Percentiles rank a stretch among this genome's conserved stretches.
Conservation (phyloP, 805 yeast species). For the Yamadazyma phyllophila region DNA sequence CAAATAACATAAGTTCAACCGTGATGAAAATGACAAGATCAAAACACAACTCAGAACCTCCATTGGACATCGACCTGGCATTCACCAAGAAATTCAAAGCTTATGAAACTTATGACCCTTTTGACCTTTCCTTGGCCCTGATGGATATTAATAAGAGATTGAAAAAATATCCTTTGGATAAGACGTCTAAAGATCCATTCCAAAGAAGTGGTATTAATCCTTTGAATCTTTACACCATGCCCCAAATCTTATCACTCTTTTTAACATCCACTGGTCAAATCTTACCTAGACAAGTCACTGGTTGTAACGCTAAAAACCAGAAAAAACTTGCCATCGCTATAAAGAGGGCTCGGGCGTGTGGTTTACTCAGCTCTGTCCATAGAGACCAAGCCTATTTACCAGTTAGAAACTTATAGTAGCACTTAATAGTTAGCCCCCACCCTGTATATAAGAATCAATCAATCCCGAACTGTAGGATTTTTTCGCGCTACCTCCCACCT, state of each 20-base stretch:
- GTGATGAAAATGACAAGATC: conserved; percentile 37
- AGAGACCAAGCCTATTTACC: conserved; percentile 52
- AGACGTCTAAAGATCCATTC: conserved; percentile 35
- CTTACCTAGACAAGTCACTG: conserved; percentile 67
- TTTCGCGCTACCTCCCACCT: conserved; percentile 1
- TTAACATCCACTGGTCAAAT: conserved; percentile 74
- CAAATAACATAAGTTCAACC: conserved; percentile 24
- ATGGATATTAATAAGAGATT: conserved; percentile 47
- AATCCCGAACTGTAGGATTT: background rate
- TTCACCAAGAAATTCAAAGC: conserved; percentile 48
- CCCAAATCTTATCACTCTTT: conserved; percentile 63
- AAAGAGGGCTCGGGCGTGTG: conserved; percentile 76
- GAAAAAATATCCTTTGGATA: conserved; percentile 16
- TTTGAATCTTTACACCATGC: conserved; percentile 66
- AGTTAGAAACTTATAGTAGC: conserved; percentile 28
- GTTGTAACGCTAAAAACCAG: conserved; percentile 65
- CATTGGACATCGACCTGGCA: conserved; percentile 27
- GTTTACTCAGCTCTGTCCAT: conserved; percentile 75
- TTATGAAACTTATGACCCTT: conserved; percentile 71
- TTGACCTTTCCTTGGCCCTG: conserved; percentile 68
- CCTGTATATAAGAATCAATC: conserved; percentile 6
- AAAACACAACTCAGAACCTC: conserved; percentile 30
- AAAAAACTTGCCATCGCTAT: conserved; percentile 71
- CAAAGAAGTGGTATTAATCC: conserved; percentile 61
- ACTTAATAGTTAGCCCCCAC: background rate